These are phyloP conservation scores for Biscogniauxia sp. DNA, from an alignment of 2,329 filamentous ascomycete species.

Conservation along the genomic window DNA sequence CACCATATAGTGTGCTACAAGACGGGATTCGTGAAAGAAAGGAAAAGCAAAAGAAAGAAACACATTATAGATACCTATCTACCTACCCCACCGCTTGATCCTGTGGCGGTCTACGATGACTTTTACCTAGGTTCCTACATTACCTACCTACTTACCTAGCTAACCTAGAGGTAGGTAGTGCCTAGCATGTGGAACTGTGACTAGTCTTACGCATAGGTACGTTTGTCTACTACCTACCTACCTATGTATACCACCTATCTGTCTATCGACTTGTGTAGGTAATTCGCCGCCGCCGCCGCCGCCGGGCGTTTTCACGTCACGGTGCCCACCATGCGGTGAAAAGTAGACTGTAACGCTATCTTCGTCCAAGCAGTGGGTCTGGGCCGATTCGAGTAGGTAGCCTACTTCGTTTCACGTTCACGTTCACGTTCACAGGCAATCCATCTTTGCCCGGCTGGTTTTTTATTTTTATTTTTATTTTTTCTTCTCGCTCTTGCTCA, in stretches of 20 bases:
- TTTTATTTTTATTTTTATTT: no score
- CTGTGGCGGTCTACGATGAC: background rate
- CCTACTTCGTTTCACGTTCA: background rate
- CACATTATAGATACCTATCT: no score
- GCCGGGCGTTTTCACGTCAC: background rate
- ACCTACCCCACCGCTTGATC: background rate
- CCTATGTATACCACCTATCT: no score
- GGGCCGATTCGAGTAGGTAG: background rate
- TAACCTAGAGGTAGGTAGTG: background rate
- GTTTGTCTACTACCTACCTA: background rate
- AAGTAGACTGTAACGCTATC: background rate
- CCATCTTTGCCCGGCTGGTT: background rate
- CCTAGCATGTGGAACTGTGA: background rate
- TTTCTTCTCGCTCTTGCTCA: background rate
- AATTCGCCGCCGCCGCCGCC: no score
- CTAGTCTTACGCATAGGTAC: background rate
- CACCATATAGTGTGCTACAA: background rate
- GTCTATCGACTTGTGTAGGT: no score
- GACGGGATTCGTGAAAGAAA: background rate
- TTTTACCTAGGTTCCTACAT: no score
- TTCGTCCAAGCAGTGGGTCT: background rate
- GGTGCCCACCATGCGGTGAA: background rate
- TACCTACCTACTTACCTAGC: no score
- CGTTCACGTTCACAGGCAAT: background rate
- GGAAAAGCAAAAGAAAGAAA: no score